These are phyloP conservation scores for Zymoseptoria ardabiliae DNA, from an alignment of 2,329 filamentous ascomycete species.

Conservation along the genomic window DNA sequence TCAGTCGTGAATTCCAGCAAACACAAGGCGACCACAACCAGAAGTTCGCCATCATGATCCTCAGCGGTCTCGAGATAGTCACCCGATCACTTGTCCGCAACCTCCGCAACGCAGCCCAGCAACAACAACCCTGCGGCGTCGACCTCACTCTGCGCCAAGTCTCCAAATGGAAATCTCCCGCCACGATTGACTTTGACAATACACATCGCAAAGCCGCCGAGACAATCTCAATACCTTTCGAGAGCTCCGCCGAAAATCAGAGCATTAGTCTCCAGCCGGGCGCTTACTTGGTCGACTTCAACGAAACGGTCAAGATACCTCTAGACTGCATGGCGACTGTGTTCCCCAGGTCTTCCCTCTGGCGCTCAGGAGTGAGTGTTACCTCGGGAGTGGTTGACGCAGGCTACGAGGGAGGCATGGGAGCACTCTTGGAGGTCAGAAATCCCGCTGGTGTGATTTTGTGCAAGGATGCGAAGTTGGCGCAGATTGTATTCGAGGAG, in stretches of 20 bases:
- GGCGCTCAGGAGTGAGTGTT: conserved; percentile 33
- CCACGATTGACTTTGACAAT: conserved; percentile 12
- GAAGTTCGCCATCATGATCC: conserved; percentile 6
- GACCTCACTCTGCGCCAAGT: conserved; percentile 13
- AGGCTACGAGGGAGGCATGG: conserved; percentile 37
- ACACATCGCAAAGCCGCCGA: conserved; percentile 2
- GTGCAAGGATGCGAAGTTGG: conserved; percentile 31
- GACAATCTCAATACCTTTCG: conserved; percentile 3
- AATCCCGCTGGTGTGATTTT: conserved; percentile 28
- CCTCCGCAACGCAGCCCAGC: conserved; percentile 4
- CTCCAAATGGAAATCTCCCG: conserved; percentile 9
- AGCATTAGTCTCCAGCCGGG: conserved; percentile 15
- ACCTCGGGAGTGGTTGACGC: conserved; percentile 35
- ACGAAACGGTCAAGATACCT: conserved; percentile 35
- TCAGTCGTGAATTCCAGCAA: not conserved
- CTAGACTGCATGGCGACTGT: conserved; percentile 35
- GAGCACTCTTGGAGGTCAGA: conserved; percentile 31
- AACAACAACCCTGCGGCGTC: conserved; percentile 16
- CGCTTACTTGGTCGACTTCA: conserved; percentile 36
- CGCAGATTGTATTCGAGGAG: conserved; percentile 36
- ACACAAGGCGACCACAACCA: not conserved
- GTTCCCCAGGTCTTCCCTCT: conserved; percentile 35
- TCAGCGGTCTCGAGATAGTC: conserved; percentile 8
- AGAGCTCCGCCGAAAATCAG: not conserved
- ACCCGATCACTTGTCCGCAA: conserved; percentile 6